These are phyloP conservation scores for Nannizziopsis arthrosporioides DNA, from an alignment of 2,329 filamentous ascomycete species.

Conservation along the genomic window DNA sequence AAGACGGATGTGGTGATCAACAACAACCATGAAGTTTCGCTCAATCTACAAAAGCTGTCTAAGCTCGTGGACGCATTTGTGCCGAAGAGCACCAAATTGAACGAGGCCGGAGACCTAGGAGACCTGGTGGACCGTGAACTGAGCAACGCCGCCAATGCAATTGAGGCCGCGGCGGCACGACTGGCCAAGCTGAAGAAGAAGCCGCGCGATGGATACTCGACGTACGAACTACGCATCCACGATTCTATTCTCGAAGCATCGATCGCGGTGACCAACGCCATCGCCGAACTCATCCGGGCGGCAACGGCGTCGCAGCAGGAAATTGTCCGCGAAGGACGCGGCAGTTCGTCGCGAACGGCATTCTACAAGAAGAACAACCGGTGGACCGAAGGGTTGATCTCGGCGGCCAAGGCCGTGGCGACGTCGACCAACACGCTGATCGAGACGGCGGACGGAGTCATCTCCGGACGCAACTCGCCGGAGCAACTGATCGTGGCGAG, in stretches of 20 bases:
- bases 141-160: constrained; percentile 86
- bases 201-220: constrained; percentile 87
- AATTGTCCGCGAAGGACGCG: constrained; percentile 86
- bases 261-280: constrained; percentile 84
- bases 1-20: constrained; percentile 97
- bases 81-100: constrained; percentile 72
- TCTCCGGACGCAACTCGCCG: constrained; percentile 80
- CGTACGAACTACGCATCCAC: constrained; percentile 91
- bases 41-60: constrained; percentile 84
- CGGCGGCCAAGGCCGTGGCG: constrained; percentile 90
- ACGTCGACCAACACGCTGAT: constrained; percentile 90
- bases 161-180: constrained; percentile 79
- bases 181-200: constrained; percentile 90
- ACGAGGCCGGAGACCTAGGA: constrained; percentile 69
- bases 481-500: constrained; percentile 97
- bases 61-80: constrained; percentile 88
- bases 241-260: constrained; percentile 90
- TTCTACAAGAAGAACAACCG: constrained; percentile 99
- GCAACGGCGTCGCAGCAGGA: constrained; percentile 88
- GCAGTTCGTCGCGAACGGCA: constrained; percentile 73
- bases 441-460: constrained; percentile 92
- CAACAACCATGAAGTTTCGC: constrained; percentile 90
- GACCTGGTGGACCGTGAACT: constrained; percentile 88
- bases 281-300: constrained; percentile 87
- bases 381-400: constrained; percentile 96